Base-by-base conservation (phyloP, 2,329 filamentous ascomycete genomes). In the Talaromyces atroroseus region DNA sequence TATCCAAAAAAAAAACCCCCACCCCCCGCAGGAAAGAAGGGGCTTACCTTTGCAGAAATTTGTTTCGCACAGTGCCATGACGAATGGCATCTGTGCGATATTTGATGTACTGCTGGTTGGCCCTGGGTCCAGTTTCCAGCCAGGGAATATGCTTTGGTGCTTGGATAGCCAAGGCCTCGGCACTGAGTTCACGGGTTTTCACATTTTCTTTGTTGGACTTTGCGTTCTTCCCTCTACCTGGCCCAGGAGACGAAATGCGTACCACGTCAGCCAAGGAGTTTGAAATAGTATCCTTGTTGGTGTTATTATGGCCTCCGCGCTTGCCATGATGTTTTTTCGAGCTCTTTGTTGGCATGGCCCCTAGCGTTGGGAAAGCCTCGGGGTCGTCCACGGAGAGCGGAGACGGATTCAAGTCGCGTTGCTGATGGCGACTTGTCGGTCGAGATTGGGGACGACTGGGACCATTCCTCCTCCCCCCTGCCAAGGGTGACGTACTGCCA, bases 41-140 rank as follows among this genome's bases (percentile, higher is more conserved):
- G 32, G 26, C 40, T 53, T 75, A 92, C 90, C 90, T 96, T 73
- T 96, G 92, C 54, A 99, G 75, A 66, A 97, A 99, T 71, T 97
- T 97, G 72, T 97, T 99, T 61, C 94, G 84, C 69, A 96, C 83
- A 64, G 92, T 94, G 63, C 94, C 94, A 70, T 99, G 94, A 75
- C 95, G 95, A 71, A 99, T 96, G 57, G 94, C 94, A 74, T 97
- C 92, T 67, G 92, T 89, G 53, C 94, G 87, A 63, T 92, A 90
- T 75, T 96, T 96, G 63, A 99, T 83, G 71, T 99, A 99, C 23
- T 90, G 87, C 73, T 92, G 91, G 71, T 99, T 97, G 62, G 90
- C 90, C 61, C 84, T 85, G 53, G 92, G 86, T 21, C 94, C 94
- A 2, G 94, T 97, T 73, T 96, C 92, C 3, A 97, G 77, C 94